Evolutionary conservation across 2,329 filamentous ascomycete genomes (phyloP), one percentile per base, ranked within the genome.

Genomic region (Fusarium ramigenum): DNA sequence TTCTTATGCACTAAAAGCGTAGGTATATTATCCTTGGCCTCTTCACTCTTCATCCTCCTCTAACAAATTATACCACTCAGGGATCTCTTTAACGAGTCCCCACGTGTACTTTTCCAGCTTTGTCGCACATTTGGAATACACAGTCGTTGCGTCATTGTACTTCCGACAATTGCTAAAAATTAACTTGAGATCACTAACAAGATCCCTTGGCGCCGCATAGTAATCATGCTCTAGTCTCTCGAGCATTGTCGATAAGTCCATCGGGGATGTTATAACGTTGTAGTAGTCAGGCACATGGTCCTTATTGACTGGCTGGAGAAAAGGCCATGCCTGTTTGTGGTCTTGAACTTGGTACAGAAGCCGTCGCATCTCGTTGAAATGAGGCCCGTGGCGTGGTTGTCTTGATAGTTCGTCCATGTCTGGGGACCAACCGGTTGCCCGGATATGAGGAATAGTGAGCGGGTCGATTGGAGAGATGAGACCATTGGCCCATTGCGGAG

Each of bases 221-320:
- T 96, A 89, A 83, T 98, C 96, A 44, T 94, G 93, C 79, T 98
- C 95, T 69, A 98, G 92, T 83, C 97, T 97, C 75, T 90, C 91
- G 82, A 98, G 96, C 95, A 99, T 98, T n/a, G 95, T 98, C 52
- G 90, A 92, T 47, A 98, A 86, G 80, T 98, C 96, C 96, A 98
- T 98, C 36, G 96, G 96, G 81, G 97, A 93, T 80, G 95, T 95
- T 85, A 99, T 98, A 68, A 98, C 95, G 67, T 97, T 94, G 85
- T 98, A 98, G 84, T 99, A 99, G 81, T 98, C 96, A 21, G 94
- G 91, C 0, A 99, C 96, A 75, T 98, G 96, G 78, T 99, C 96
- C 75, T 92, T 92, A 80, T 97, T 98, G 75, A 99, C 96, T 1
- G 96, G 96, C 25, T 94, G 90, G 36, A 96, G 88, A 85, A 99